Evolutionary conservation across 805 yeast species (phyloP).

Genomic region (Priceomyces melissophilus): DNA sequence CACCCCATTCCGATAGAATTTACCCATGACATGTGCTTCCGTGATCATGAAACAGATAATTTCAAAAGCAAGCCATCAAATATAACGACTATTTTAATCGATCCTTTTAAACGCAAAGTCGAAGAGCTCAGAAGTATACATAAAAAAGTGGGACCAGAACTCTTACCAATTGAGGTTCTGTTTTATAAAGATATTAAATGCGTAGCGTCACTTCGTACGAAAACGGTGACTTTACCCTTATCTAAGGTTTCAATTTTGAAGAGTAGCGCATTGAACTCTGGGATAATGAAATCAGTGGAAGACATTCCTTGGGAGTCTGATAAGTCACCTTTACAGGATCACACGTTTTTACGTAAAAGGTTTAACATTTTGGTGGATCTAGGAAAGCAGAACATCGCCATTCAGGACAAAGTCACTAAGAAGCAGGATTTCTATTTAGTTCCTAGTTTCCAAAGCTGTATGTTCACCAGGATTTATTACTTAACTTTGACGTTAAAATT

Average conservation of each 20-base stretch:
- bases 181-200: constrained; percentile 34
- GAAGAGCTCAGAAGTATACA: constrained; percentile 25
- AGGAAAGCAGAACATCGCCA: constrained; percentile 27
- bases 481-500: constrained; percentile 28
- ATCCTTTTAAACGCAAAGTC: constrained; percentile 26
- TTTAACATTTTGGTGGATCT: constrained; percentile 28
- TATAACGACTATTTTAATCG: constrained; percentile 32
- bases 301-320: constrained; percentile 29
- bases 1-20: constrained; percentile 38
- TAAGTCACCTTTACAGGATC: constrained; percentile 9
- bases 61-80: constrained; percentile 19
- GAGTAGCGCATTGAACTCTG: constrained; percentile 13
- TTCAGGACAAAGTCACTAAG: constrained; percentile 13
- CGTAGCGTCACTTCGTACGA: constrained; percentile 31
- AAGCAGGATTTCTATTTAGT: constrained; percentile 28
- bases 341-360: constrained; percentile 23
- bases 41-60: constrained; percentile 28
- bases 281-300: constrained; percentile 18
- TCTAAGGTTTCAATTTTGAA: constrained; percentile 15
- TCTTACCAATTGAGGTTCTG: constrained; percentile 31
- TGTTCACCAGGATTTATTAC: constrained; percentile 34
- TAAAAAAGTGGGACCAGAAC: constrained; percentile 32
- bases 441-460: constrained; percentile 39
- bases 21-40: constrained; percentile 37
- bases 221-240: constrained; percentile 29